phyloP scores from a whole-genome alignment of 371 early-diverging fungal genomes.

The Polyrhizophydium stewartii region DNA sequence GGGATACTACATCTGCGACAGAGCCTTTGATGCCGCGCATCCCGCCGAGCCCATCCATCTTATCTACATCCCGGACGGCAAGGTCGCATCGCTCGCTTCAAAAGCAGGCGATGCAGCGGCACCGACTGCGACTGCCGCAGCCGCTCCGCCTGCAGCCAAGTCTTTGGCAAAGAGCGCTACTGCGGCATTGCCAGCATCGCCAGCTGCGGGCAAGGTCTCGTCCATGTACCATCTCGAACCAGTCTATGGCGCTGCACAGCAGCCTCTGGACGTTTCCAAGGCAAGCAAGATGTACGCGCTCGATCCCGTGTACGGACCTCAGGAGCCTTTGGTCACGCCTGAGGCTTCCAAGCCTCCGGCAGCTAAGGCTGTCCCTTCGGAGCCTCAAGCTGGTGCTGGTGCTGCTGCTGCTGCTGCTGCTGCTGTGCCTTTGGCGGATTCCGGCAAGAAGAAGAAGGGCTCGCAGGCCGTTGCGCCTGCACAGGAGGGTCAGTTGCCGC shows the following conservation, averaged over 20 bases:
- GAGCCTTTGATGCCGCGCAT: slow-evolving; percentile 41
- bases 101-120: slow-evolving; percentile 49
- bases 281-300: slow-evolving; percentile 39
- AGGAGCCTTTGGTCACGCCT: neutral
- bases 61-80: slow-evolving; percentile 93
- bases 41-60: slow-evolving; percentile 57
- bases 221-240: slow-evolving; percentile 37
- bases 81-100: slow-evolving; percentile 69
- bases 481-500: slow-evolving; percentile 16
- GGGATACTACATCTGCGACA: slow-evolving; percentile 95
- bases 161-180: slow-evolving; percentile 2
- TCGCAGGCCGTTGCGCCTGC: neutral
- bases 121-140: neutral
- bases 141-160: slow-evolving; percentile 10
- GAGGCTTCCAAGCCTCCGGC: neutral
- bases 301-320: slow-evolving; percentile 22
- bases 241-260: slow-evolving; percentile 24
- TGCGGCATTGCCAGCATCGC: neutral
- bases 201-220: slow-evolving; percentile 7
- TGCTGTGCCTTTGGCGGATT: neutral
- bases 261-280: slow-evolving; percentile 5
- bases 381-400: slow-evolving; percentile 22
- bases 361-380: slow-evolving; percentile 4
- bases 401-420: slow-evolving; percentile 26
- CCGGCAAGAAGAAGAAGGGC: too few species aligned